phyloP scores from a whole-genome alignment of 1,284 basidiomycete species.

The Papiliotrema laurentii region DNA sequence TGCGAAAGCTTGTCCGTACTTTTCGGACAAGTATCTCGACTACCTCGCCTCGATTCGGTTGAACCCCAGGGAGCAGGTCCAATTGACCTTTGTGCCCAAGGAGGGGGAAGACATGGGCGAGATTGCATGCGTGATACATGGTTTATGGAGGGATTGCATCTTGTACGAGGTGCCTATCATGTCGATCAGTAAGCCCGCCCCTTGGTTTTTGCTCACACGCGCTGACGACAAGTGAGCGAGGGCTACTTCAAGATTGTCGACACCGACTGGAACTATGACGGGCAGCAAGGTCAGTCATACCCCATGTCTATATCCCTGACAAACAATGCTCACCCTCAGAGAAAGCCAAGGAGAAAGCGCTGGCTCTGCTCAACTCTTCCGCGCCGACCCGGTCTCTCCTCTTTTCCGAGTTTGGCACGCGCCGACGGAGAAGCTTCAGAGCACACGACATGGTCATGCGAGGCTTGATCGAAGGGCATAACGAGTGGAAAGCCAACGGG shows the following conservation, averaged over 20 bases:
- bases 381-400: constrained; percentile 55
- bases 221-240: constrained; percentile 42
- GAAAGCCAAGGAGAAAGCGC: constrained; percentile 66
- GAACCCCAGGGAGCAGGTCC: constrained; percentile 71
- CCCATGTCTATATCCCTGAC: not conserved
- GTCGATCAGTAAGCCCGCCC: constrained; percentile 68
- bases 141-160: constrained; percentile 85
- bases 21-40: constrained; percentile 68
- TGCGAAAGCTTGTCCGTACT: constrained; percentile 65
- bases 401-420: constrained; percentile 91
- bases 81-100: constrained; percentile 60
- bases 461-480: constrained; percentile 62
- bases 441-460: constrained; percentile 75
- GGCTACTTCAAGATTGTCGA: constrained; percentile 59
- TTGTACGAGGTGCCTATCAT: constrained; percentile 95
- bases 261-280: constrained; percentile 76
- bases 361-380: constrained; percentile 55
- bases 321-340: constrained; percentile 43
- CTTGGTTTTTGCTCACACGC: not conserved
- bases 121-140: constrained; percentile 68
- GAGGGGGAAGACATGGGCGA: constrained; percentile 55
- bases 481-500: constrained; percentile 50
- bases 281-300: constrained; percentile 59
- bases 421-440: constrained; percentile 73
- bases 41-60: constrained; percentile 69